A percentile compares a stretch with the other conserved stretches of the same genome.
Conservation (phyloP, 805 yeast species). For the Zygosaccharomyces bailii region DNA sequence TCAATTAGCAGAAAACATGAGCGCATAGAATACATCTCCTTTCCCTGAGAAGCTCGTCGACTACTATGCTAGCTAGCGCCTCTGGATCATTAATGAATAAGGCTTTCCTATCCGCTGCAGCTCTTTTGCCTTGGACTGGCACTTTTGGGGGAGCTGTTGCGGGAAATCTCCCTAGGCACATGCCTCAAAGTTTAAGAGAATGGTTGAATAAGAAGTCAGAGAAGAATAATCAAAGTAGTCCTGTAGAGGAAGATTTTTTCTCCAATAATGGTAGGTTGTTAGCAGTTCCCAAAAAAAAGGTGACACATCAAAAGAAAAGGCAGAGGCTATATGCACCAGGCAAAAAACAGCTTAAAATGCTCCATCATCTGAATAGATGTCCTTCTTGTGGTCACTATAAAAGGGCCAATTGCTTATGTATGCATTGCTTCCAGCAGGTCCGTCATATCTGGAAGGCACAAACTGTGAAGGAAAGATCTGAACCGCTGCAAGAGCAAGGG, state of each 20-base stretch:
- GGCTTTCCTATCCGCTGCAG: not conserved
- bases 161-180: slow-evolving; percentile 7
- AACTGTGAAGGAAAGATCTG: slow-evolving; percentile 26
- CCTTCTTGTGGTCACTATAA: slow-evolving; percentile 94
- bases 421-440: slow-evolving; percentile 86
- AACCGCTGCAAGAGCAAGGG: slow-evolving; percentile 34
- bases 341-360: slow-evolving; percentile 70
- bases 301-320: slow-evolving; percentile 81
- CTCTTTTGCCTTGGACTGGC: slow-evolving; percentile 7
- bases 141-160: slow-evolving; percentile 1
- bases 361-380: slow-evolving; percentile 78
- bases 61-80: not conserved
- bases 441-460: slow-evolving; percentile 62
- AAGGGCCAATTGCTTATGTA: slow-evolving; percentile 85
- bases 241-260: slow-evolving; percentile 35
- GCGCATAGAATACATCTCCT: not conserved
- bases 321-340: slow-evolving; percentile 80
- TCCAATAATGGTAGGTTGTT: slow-evolving; percentile 67
- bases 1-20: not conserved
- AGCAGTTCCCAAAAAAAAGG: slow-evolving; percentile 95
- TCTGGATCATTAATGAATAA: not conserved
- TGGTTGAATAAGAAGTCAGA: slow-evolving; percentile 1
- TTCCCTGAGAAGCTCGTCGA: not conserved
- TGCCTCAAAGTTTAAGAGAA: slow-evolving; percentile 10
- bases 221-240: not conserved